Evolutionary conservation across 2,329 filamentous ascomycete genomes (phyloP).

Genomic region (Cercospora sesami): DNA sequence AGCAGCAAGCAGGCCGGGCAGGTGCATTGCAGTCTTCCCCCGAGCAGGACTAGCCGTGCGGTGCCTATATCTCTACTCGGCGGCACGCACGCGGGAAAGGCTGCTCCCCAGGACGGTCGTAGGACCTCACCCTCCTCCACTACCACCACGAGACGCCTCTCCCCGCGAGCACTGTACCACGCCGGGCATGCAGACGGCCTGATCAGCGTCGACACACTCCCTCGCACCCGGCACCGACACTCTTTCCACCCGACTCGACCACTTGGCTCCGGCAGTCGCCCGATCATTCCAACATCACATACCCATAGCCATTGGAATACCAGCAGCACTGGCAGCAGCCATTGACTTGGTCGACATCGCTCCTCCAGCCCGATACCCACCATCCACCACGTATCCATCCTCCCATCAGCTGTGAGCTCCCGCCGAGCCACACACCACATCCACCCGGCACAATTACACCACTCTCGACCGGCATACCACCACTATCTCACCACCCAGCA

Average conservation of each 20-base stretch:
- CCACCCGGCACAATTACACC: conserved; percentile 15
- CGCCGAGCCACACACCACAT: background rate
- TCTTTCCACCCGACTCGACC: conserved; percentile 3
- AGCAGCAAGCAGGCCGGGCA: conserved; percentile 4
- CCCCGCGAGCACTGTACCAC: background rate
- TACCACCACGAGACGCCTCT: background rate
- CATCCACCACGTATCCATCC: conserved; percentile 9
- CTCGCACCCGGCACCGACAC: conserved; percentile 12
- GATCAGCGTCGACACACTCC: conserved; percentile 7
- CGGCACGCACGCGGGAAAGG: conserved; percentile 1
- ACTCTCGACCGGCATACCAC: conserved; percentile 8
- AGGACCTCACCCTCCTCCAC: background rate
- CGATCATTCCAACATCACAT: conserved; percentile 7
- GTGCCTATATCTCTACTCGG: background rate
- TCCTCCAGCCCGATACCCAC: conserved; percentile 10
- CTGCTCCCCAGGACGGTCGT: background rate
- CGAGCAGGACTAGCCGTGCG: background rate
- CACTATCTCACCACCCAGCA: conserved; percentile 43
- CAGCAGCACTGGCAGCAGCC: conserved; percentile 14
- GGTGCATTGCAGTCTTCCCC: conserved; percentile 1
- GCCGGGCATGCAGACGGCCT: conserved; percentile 11
- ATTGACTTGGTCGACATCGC: conserved; percentile 15
- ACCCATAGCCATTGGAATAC: conserved; percentile 7
- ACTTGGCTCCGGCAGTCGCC: conserved; percentile 8
- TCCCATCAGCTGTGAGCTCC: background rate